These are phyloP conservation scores for Lentinula aciculospora DNA, from an alignment of 768 basidiomycete species.

Conservation along the genomic window DNA sequence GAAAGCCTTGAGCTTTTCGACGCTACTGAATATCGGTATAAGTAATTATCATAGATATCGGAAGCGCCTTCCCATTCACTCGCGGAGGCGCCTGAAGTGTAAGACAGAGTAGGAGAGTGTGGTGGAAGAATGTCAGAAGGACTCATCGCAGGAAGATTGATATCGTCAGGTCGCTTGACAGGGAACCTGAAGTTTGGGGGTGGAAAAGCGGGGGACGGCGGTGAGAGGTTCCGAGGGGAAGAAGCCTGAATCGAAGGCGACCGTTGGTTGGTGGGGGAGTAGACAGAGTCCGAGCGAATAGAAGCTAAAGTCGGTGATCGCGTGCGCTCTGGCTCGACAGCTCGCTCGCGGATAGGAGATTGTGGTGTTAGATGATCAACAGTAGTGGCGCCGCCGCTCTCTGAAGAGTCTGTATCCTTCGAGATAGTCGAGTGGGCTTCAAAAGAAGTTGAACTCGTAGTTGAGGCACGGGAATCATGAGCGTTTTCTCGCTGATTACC, in stretches of 20 bases:
- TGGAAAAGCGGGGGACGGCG: constrained; percentile 1
- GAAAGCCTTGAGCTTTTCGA: constrained; percentile 25
- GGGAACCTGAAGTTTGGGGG: constrained; percentile 1
- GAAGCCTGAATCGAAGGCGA: constrained; percentile 14
- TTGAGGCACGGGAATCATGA: background rate
- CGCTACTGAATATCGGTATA: constrained; percentile 24
- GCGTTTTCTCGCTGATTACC: background rate
- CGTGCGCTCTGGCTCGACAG: background rate
- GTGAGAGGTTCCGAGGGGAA: constrained; percentile 10
- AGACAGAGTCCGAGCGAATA: background rate
- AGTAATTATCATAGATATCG: constrained; percentile 77
- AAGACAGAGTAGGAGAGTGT: background rate
- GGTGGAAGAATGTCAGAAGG: background rate
- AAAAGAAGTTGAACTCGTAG: background rate
- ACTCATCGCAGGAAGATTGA: background rate
- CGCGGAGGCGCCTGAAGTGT: background rate
- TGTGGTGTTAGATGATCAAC: background rate
- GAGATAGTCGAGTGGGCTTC: background rate
- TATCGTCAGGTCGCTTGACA: constrained; percentile 21
- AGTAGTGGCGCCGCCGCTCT: background rate
- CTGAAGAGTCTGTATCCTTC: background rate
- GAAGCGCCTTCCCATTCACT: constrained; percentile 58
- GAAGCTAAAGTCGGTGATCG: background rate
- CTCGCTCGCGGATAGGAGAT: background rate
- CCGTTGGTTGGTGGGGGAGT: background rate